Evolutionary conservation across 768 basidiomycete species (phyloP), one percentile per base, ranked within the genome.

Genomic region (Ramaria sp.): DNA sequence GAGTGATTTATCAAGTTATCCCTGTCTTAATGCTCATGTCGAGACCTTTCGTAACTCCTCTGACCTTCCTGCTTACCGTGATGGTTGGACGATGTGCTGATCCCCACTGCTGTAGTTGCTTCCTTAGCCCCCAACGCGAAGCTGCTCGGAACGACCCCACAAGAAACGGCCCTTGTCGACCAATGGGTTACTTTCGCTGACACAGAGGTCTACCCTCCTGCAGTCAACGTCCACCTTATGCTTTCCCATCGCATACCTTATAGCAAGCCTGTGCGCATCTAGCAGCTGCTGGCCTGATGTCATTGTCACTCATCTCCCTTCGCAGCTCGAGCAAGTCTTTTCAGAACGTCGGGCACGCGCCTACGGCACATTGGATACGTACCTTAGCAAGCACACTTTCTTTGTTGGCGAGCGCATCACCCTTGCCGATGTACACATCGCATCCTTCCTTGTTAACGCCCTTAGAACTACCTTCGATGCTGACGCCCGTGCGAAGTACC

Each of bases 371-470:
- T 75, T 98, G 57, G 81, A 99, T 62, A 69, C 72, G 34, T 79
- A 88, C 74, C 82, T 99, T 64, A 67, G 75, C 50, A 76, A 81
- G 57, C 82, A 80, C 66, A 99, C 95, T 47, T 98, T 83, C 80
- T 80, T 98, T 65, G 92, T 92, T 55, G 86, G 84, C 62, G 91
- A 99, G 69, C 89, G 95, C 66, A 87, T 98, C 77, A 91, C 92
- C 60, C 78, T 95, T 48, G 96, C 93, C 61, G 96, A 99, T 66
- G 69, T 99, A 70, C 68, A 70, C 66, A 63, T 90, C 62, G 89
- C 87, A 38, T 69, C 75, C 53, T 61, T 78, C 66, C 67, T 91
- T 60, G 75, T 75, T 61, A 75, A 75, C 60, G 77, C 78, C 2
- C 79, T 80, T 65, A 54, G 64, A 22, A 54, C 60, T 43, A 80